Base-by-base conservation (phyloP, 306 rosid genomes). In the Vachellia pachyceras region DNA sequence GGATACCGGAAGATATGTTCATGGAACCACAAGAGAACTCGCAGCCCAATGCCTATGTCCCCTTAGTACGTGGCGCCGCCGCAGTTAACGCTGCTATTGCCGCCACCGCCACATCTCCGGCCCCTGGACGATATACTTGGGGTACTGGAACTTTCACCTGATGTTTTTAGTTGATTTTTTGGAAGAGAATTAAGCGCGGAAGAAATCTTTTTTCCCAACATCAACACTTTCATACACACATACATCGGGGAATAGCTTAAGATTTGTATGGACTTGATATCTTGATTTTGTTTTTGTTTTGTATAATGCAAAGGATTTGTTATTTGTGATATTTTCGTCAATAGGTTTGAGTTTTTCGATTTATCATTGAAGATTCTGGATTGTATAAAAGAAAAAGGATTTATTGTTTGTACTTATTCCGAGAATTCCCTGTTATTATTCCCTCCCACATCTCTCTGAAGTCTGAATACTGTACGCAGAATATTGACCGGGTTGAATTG, bases 1-100 rank as follows among this genome's bases (percentile, higher is more conserved):
- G 99, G 86, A 86, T 80, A 9, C 99, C 99, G 0, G 99, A 95
- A 52, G 99, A 95, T 78, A 97, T 95, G 6, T 95, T 95, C 87
- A 83, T 95, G 37, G 99, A 95, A 13, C 92, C 90, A 15, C 96
- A 87, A 73, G 98, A 90, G 0, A 25, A 7, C 7, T 46, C 86
- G 6, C 86, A 89, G 52, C 10, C 92, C 40, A 85, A 90, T 2
- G 92, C 94, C 0, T 93, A 93, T 83, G 85, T 91, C 7, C 84
- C 97, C 3, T 79, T 93, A 87, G 84, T 91, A 68, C 85, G 91
- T 29, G 81, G 85, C 25, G 91, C 96, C 0, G 39, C 88, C 2
- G 73, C n/a, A n/a, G n/a, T 40, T 20, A 83, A 73, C 33, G 89
- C 88, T 7, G 84, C 54, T 23, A n/a, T 41, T n/a, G 11, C 88